Base-by-base conservation (phyloP, 169 alveolate genomes). In the Perkinsus olseni region DNA sequence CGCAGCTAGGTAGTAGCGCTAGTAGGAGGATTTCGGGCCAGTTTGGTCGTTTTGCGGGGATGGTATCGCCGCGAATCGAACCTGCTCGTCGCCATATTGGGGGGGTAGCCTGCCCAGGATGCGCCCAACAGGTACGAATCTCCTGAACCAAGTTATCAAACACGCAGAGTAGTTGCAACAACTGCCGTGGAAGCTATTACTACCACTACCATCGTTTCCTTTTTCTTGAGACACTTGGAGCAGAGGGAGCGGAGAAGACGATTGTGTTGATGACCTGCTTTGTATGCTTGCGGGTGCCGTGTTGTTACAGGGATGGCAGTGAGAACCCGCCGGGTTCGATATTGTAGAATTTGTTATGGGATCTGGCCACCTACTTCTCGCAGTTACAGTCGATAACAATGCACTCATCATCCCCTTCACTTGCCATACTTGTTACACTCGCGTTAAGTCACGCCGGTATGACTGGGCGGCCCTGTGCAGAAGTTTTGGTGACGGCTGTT, bases 1-100 rank as follows among this genome's bases (percentile, higher is more conserved):
- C 92, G 0, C 93, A 82, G 38, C 93, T 94, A 36, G 94, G 95
- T 62, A 62, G 31, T 62, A 62, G 34, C 8, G 82, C n/a, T n/a
- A n/a, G n/a, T n/a, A n/a, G n/a, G n/a, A n/a, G n/a, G n/a, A n/a
- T n/a, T n/a, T n/a, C n/a, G n/a, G n/a, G n/a, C n/a, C n/a, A n/a
- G n/a, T n/a, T n/a, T n/a, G n/a, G n/a, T n/a, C n/a, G n/a, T n/a
- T n/a, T n/a, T n/a, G n/a, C n/a, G n/a, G n/a, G n/a, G n/a, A n/a
- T n/a, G n/a, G n/a, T n/a, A n/a, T n/a, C n/a, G n/a, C n/a, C n/a
- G n/a, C n/a, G n/a, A n/a, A n/a, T n/a, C n/a, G n/a, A n/a, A n/a
- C n/a, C n/a, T n/a, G n/a, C n/a, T n/a, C n/a, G n/a, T n/a, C n/a
- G n/a, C n/a, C n/a, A n/a, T n/a, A n/a, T n/a, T n/a, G n/a, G n/a